phyloP scores from a whole-genome alignment of 805 yeast genomes.

The Saccharomyces kudriavzevii region DNA sequence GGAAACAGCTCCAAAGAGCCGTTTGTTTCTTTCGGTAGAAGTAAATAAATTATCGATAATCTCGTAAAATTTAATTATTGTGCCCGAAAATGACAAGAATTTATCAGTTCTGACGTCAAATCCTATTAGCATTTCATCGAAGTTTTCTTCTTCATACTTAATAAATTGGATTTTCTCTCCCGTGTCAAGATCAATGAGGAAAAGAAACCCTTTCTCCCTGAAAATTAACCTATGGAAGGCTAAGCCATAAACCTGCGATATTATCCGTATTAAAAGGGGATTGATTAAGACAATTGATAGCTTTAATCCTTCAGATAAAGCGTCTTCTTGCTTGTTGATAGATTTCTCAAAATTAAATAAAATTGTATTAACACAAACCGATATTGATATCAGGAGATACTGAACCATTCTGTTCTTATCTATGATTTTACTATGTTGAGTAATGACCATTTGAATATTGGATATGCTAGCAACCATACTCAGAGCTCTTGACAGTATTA shows the following conservation, averaged over 20 bases:
- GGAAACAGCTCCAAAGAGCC: conserved; percentile 7
- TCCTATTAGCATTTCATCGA: conserved; percentile 5
- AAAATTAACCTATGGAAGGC: conserved; percentile 17
- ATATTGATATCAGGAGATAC: conserved; percentile 11
- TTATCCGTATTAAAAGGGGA: conserved; percentile 15
- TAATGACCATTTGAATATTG: conserved; percentile 12
- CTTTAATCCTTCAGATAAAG: conserved; percentile 3
- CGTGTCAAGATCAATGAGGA: conserved; percentile 5
- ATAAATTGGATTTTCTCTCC: neutral
- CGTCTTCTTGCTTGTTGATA: neutral
- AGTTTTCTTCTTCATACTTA: conserved; percentile 1
- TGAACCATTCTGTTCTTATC: conserved; percentile 16
- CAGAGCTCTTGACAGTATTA: conserved; percentile 15
- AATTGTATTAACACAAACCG: conserved; percentile 15
- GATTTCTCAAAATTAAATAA: neutral
- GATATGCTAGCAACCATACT: conserved; percentile 19
- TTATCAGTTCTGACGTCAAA: conserved; percentile 6
- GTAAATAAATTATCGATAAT: conserved; percentile 16
- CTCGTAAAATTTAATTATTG: conserved; percentile 9
- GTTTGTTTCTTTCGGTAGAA: conserved; percentile 1
- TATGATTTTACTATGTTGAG: conserved; percentile 2
- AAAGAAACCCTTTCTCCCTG: conserved; percentile 13
- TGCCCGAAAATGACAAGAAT: conserved; percentile 10
- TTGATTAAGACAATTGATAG: conserved; percentile 13
- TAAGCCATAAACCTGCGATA: conserved; percentile 19